phyloP scores from a whole-genome alignment of 2,329 filamentous ascomycete genomes.

The Tolypocladium amazonense region DNA sequence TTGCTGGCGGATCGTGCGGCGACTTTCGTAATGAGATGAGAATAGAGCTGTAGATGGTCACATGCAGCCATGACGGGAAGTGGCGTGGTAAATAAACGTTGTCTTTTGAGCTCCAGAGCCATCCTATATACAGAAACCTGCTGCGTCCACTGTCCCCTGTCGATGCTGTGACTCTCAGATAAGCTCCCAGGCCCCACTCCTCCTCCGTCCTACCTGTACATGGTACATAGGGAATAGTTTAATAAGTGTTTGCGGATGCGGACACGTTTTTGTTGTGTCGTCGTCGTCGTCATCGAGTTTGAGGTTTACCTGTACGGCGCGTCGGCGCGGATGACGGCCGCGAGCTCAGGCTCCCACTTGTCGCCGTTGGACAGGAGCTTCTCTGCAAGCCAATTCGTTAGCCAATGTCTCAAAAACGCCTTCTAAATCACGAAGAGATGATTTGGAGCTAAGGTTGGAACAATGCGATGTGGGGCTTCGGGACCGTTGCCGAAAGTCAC shows the following conservation, averaged over 20 bases:
- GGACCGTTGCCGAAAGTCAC: background rate
- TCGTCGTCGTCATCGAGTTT: background rate
- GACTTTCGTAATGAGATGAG: background rate
- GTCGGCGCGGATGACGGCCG: constrained; percentile 84
- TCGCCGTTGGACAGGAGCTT: constrained; percentile 83
- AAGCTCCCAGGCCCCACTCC: background rate
- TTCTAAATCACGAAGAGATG: background rate
- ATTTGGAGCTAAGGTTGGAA: background rate
- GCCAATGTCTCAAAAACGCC: constrained; percentile 1
- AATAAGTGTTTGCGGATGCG: background rate
- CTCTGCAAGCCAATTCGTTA: constrained; percentile 34
- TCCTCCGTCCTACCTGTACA: background rate
- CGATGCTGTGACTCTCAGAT: background rate
- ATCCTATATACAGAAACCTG: background rate
- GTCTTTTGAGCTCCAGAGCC: background rate
- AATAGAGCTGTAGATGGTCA: background rate
- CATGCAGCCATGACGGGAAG: background rate
- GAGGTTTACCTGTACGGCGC: constrained; percentile 68
- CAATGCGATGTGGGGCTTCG: background rate
- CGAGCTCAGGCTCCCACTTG: constrained; percentile 97
- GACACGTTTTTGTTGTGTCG: background rate
- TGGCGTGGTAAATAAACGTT: background rate
- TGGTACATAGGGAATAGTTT: background rate
- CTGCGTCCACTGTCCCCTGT: background rate
- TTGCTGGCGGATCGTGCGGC: background rate